A percentile compares a stretch with the other conserved stretches of the same genome.
Evolutionary conservation across 2,329 filamentous ascomycete genomes (phyloP).

Genomic region (Monilinia fructicola): DNA sequence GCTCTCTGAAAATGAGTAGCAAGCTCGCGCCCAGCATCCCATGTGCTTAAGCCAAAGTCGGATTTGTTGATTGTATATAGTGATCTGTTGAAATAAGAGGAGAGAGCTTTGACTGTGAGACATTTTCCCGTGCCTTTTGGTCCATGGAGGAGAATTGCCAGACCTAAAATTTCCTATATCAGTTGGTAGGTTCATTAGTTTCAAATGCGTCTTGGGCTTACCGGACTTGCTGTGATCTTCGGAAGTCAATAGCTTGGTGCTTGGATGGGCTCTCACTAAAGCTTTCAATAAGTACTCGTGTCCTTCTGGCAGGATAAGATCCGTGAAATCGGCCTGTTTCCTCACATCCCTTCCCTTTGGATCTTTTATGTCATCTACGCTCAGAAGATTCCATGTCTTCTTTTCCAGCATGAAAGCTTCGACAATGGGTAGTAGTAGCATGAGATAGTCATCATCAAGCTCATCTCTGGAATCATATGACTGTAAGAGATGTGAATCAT

Average conservation of each 20-base stretch:
- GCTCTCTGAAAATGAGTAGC: slow-evolving; percentile 6
- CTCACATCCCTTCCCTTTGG: neutral
- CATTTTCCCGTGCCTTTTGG: neutral
- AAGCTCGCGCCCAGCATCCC: neutral
- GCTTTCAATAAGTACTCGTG: slow-evolving; percentile 13
- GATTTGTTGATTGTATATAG: neutral
- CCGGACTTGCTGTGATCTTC: neutral
- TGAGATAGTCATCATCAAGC: neutral
- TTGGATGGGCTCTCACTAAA: slow-evolving; percentile 3
- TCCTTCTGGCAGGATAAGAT: slow-evolving; percentile 1
- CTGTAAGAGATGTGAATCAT: slow-evolving; percentile 3
- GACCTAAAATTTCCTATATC: neutral
- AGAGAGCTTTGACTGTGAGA: neutral
- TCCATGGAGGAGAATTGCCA: slow-evolving; percentile 17
- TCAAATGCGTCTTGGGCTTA: neutral
- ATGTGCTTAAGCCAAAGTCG: neutral
- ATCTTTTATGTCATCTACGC: neutral
- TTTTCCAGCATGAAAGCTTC: slow-evolving; percentile 6
- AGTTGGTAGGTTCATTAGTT: neutral
- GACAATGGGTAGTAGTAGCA: slow-evolving; percentile 2
- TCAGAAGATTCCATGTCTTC: neutral
- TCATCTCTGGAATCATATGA: neutral
- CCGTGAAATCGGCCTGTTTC: neutral
- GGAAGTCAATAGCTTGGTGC: neutral
- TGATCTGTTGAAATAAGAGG: slow-evolving; percentile 7